Base-by-base conservation (phyloP, 1,139 yeast genomes). In the Wickerhamomyces sp. region DNA sequence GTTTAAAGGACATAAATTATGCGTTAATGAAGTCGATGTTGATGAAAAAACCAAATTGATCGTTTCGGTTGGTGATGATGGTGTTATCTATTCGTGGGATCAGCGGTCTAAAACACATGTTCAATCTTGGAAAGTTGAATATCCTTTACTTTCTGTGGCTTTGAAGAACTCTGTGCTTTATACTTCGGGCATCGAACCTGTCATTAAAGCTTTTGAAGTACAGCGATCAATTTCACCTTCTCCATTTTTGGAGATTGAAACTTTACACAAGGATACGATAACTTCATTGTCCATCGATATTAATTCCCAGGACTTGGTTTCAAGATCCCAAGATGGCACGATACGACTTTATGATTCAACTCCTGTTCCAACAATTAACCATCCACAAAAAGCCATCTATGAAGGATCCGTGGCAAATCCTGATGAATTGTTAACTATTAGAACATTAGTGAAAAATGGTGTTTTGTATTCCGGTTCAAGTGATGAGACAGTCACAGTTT, bases 171-270 rank as follows among this genome's bases (percentile, higher is more conserved):
- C 41, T 15, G 41, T 60, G 14, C 46, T 82, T 4, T 84, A 67
- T 45, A 63, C 75, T 5, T 65, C 80, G 0, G 95, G 95, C 0
- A 72, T 85, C 4, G 91, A 84, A 40, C 81, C 87, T 1, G 58
- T 65, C 0, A 66, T 85, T 0, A 55, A 61, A 32, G 80, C 78
- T 1, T 78, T 68, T 58, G 91, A 83, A 47, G 38, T 71, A 22
- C 57, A 79, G 44, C n/a, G n/a, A n/a, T n/a, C n/a, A n/a, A n/a
- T n/a, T n/a, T 57, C 58, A 22, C 46, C 61, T 19, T 40, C 48
- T 11, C 66, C 73, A 0, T 32, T 68, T n/a, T 79, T 82, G 74
- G 52, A 50, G 15, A 63, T 70, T 30, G 58, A 53, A 10, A 64
- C 66, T 4, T 63, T 64, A 3, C 83, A 77, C 32, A 55, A 58